phyloP scores from a whole-genome alignment of 768 basidiomycete species.

The Mrakia gelida region DNA sequence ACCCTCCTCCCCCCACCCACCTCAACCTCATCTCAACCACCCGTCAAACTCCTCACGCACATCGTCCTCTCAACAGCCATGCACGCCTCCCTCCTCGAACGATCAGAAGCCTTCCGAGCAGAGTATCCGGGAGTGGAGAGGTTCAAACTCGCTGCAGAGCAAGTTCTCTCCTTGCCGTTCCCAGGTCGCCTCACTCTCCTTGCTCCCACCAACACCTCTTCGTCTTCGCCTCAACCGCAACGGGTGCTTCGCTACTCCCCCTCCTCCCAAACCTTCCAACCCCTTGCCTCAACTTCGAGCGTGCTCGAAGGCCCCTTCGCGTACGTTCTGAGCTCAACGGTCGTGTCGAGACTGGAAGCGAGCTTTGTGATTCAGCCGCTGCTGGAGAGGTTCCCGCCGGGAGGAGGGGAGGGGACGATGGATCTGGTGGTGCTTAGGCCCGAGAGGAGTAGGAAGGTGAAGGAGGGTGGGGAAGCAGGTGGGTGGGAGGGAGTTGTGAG shows the following conservation, averaged over 20 bases:
- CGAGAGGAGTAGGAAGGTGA: neutral
- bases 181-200: conserved; percentile 57
- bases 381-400: conserved; percentile 50
- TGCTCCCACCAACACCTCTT: conserved; percentile 43
- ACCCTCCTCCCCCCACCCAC: conserved; percentile 44
- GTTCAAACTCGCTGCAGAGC: conserved; percentile 77
- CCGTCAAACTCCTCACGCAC: conserved; percentile 51
- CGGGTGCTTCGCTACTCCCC: conserved; percentile 62
- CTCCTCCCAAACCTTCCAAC: conserved; percentile 49
- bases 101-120: conserved; percentile 61
- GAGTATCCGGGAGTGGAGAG: conserved; percentile 72
- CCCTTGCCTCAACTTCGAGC: conserved; percentile 29
- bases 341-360: conserved; percentile 81
- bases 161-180: conserved; percentile 72
- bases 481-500: conserved; percentile 56
- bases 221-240: neutral
- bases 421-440: conserved; percentile 78
- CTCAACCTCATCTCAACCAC: conserved; percentile 44
- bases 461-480: conserved; percentile 43
- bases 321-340: conserved; percentile 77
- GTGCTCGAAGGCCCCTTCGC: conserved; percentile 70
- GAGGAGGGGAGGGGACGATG: conserved; percentile 49
- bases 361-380: conserved; percentile 72
- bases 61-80: conserved; percentile 83
- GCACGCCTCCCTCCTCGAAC: conserved; percentile 72